A percentile compares a stretch with the other conserved stretches of the same genome.
Conservation (phyloP, 2,329 filamentous ascomycete species). For the Colletotrichum godetiae region DNA sequence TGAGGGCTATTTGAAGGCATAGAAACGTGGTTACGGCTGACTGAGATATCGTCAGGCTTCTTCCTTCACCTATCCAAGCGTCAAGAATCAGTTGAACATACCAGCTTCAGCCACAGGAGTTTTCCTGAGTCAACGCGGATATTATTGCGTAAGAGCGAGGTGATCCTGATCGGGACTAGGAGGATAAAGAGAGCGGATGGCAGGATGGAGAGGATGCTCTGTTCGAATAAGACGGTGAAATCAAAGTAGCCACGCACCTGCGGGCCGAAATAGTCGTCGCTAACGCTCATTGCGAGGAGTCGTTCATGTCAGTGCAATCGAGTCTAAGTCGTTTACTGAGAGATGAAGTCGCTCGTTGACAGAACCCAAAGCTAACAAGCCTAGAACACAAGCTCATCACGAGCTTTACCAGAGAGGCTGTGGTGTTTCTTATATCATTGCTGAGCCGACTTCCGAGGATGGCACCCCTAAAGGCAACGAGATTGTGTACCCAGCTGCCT, state of each 20-base stretch:
- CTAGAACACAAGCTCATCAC: neutral
- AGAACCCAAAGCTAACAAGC: neutral
- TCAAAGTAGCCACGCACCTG: slow-evolving; percentile 41
- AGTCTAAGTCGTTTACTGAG: neutral
- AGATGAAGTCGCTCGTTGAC: no score
- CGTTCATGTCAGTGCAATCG: neutral
- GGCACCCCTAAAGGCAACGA: neutral
- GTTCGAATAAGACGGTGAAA: slow-evolving; percentile 46
- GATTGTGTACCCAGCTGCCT: neutral
- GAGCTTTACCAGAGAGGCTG: no score
- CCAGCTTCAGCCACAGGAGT: slow-evolving; percentile 40
- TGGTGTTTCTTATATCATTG: neutral
- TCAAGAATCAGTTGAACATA: neutral
- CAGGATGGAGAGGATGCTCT: slow-evolving; percentile 44
- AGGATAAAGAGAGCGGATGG: slow-evolving; percentile 41
- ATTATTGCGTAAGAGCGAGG: slow-evolving; percentile 27
- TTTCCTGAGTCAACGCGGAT: slow-evolving; percentile 1
- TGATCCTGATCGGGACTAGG: slow-evolving; percentile 37
- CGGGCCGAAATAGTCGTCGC: slow-evolving; percentile 41
- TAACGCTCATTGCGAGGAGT: slow-evolving; percentile 25
- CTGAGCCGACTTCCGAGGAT: no score
- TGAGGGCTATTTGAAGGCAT: slow-evolving; percentile 40
- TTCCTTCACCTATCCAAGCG: fast-evolving
- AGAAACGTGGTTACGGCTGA: slow-evolving; percentile 22
- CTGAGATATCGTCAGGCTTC: slow-evolving; percentile 31